These are phyloP conservation scores for Trichoderma polysporum DNA, from an alignment of 2,329 filamentous ascomycete species.

Conservation along the genomic window DNA sequence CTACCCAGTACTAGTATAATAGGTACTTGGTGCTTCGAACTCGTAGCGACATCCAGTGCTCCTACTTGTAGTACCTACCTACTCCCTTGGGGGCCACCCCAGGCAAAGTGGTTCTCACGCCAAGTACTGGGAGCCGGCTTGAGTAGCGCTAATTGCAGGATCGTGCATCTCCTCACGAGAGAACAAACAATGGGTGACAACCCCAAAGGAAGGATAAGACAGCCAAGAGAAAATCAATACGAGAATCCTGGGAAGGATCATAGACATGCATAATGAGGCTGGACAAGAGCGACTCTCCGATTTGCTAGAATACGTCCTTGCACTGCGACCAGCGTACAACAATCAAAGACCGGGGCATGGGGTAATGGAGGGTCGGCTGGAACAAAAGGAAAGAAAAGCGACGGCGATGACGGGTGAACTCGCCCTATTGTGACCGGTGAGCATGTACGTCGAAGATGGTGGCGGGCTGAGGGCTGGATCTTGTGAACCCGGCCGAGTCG, in stretches of 20 bases:
- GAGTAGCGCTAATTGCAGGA: conserved; percentile 4
- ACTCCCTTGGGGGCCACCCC: too few relatives aligned
- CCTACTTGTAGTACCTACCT: not conserved
- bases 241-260: not conserved
- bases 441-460: not conserved
- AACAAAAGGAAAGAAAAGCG: not conserved
- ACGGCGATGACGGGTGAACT: not conserved
- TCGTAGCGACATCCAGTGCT: not conserved
- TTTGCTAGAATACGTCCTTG: not conserved
- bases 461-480: conserved; percentile 13
- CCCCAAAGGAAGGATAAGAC: too few relatives aligned
- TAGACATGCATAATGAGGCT: conserved; percentile 10
- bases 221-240: not conserved
- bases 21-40: not conserved
- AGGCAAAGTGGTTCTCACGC: not conserved
- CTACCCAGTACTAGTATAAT: too few relatives aligned
- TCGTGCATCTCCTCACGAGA: not conserved
- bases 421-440: conserved; percentile 3
- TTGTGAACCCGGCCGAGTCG: conserved; percentile 3
- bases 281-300: not conserved
- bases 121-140: not conserved
- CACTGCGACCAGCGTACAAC: not conserved
- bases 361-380: conserved; percentile 14
- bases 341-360: not conserved
- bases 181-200: not conserved